These are phyloP conservation scores for Pelargonium nanum DNA, from an alignment of 345 rosid genomes.

Conservation along the genomic window DNA sequence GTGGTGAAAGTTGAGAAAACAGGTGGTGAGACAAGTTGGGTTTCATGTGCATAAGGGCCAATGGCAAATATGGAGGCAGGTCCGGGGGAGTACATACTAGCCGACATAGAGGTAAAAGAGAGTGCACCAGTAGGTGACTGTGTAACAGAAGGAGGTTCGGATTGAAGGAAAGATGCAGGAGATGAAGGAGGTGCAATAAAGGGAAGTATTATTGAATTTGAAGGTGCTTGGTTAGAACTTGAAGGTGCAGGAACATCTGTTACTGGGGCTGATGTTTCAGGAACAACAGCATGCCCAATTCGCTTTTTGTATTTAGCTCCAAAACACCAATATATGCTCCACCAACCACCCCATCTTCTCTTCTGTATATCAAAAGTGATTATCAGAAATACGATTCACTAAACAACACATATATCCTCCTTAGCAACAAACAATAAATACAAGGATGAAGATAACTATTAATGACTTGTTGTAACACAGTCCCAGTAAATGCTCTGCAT, in stretches of 20 bases:
- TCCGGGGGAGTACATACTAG: constrained; percentile 53
- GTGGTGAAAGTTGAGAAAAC: constrained; percentile 48
- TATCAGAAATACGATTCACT: constrained; percentile 7
- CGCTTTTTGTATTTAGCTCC: constrained; percentile 72
- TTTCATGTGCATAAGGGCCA: constrained; percentile 45
- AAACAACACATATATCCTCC: constrained; percentile 1
- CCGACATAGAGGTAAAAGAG: constrained; percentile 34
- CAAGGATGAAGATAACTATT: too few species aligned
- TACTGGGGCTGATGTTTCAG: constrained; percentile 50
- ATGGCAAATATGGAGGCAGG: constrained; percentile 41
- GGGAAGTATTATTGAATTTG: constrained; percentile 27
- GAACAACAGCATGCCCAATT: constrained; percentile 71
- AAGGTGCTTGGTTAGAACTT: constrained; percentile 36
- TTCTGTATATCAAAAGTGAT: constrained; percentile 25
- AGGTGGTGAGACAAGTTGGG: constrained; percentile 48
- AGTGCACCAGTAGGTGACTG: constrained; percentile 38
- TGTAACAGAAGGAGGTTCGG: constrained; percentile 34
- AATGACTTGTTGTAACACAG: too few species aligned
- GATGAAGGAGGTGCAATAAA: constrained; percentile 48
- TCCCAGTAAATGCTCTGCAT: too few species aligned
- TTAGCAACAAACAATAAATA: neutral
- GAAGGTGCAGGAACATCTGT: constrained; percentile 57
- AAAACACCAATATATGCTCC: constrained; percentile 67
- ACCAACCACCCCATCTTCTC: constrained; percentile 87
- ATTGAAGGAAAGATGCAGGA: constrained; percentile 37